A percentile compares a stretch with the other conserved stretches of the same genome.
These are phyloP conservation scores for Psilocybe azurescens DNA, from an alignment of 768 basidiomycete species.

Conservation along the genomic window DNA sequence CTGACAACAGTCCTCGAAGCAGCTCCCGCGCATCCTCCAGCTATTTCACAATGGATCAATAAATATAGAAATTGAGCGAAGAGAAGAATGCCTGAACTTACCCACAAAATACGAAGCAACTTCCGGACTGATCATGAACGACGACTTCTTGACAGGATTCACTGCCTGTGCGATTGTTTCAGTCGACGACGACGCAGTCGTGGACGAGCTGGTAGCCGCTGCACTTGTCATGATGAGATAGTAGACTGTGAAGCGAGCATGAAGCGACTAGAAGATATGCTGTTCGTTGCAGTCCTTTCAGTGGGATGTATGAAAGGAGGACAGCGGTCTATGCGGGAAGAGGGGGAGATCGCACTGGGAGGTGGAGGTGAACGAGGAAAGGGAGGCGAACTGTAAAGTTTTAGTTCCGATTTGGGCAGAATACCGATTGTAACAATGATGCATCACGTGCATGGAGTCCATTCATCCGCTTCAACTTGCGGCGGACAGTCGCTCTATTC, in stretches of 20 bases:
- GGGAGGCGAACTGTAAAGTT: slow-evolving; percentile 24
- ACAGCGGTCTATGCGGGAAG: neutral
- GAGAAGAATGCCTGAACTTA: slow-evolving; percentile 11
- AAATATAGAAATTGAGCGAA: slow-evolving; percentile 3
- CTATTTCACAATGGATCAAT: slow-evolving; percentile 31
- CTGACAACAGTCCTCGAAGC: slow-evolving; percentile 91
- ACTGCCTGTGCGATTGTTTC: neutral
- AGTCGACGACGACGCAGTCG: slow-evolving; percentile 17
- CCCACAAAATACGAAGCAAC: slow-evolving; percentile 33
- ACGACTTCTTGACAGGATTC: slow-evolving; percentile 5
- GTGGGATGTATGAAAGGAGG: neutral
- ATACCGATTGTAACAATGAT: neutral
- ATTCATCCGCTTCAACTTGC: neutral
- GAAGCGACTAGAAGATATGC: slow-evolving; percentile 15
- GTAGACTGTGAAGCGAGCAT: slow-evolving; percentile 20
- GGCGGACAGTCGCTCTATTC: neutral
- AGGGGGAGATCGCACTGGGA: neutral
- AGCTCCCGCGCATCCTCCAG: slow-evolving; percentile 63
- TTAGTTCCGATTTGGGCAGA: slow-evolving; percentile 21
- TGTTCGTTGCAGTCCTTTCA: neutral
- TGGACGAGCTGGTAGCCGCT: slow-evolving; percentile 18
- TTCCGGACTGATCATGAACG: slow-evolving; percentile 26
- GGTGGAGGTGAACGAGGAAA: slow-evolving; percentile 1
- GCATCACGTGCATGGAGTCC: neutral
- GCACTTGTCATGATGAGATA: slow-evolving; percentile 23